Conservation (phyloP, 2,329 filamentous ascomycete genomes). For the Claviceps pazoutovae region DNA sequence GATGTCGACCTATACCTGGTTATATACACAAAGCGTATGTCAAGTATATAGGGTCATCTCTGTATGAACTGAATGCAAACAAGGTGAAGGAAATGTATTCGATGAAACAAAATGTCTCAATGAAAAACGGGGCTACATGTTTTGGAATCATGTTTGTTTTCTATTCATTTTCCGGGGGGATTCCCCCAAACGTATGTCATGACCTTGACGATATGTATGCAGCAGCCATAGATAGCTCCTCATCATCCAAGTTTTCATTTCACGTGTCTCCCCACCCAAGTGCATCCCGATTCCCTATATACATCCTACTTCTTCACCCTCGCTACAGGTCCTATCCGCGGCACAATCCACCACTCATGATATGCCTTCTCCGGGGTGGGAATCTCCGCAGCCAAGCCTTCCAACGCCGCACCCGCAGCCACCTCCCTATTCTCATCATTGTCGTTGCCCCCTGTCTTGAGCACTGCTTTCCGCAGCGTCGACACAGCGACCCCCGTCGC, state of each 20-base stretch:
- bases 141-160: no score
- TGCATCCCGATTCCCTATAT: no score
- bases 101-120: no score
- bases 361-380: slow-evolving; percentile 39
- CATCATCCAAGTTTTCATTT: background rate
- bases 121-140: no score
- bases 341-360: slow-evolving; percentile 53
- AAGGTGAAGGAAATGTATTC: no score
- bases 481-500: slow-evolving; percentile 51
- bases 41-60: no score
- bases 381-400: slow-evolving; percentile 32
- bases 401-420: slow-evolving; percentile 14
- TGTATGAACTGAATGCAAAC: no score
- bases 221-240: background rate
- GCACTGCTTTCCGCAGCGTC: slow-evolving; percentile 42
- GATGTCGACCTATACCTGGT: no score
- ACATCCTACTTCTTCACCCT: background rate
- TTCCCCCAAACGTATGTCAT: no score
- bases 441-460: slow-evolving; percentile 13
- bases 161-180: no score
- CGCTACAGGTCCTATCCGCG: slow-evolving; percentile 25
- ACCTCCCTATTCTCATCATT: slow-evolving; percentile 1
- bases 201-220: no score
- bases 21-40: no score
- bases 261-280: background rate